Evolutionary conservation across 805 yeast species (phyloP).

Genomic region (Wickerhamomyces pijperi): DNA sequence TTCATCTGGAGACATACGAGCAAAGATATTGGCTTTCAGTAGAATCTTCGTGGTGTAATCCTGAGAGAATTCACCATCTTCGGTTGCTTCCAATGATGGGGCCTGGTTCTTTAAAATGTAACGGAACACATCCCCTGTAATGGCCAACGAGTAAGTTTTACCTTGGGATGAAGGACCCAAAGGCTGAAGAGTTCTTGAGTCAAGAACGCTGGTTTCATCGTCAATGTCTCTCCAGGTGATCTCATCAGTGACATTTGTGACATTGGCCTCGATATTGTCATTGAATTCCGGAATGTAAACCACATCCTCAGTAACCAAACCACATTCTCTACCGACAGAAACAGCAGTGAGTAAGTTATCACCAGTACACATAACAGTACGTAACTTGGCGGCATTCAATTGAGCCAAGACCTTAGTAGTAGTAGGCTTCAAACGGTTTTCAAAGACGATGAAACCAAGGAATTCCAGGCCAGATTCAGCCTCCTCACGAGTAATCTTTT

Average conservation of each 20-base stretch:
- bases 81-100: constrained; percentile 2
- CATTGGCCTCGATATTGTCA: constrained; percentile 14
- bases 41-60: constrained; percentile 45
- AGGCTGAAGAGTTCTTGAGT: constrained; percentile 52
- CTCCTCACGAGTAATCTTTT: constrained; percentile 43
- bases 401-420: constrained; percentile 51
- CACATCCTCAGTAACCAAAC: constrained; percentile 36
- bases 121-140: constrained; percentile 89
- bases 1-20: constrained; percentile 98
- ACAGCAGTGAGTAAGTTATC: constrained; percentile 92
- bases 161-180: constrained; percentile 9
- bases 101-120: constrained; percentile 38
- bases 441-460: constrained; percentile 85
- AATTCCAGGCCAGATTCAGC: constrained; percentile 64
- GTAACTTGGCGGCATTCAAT: constrained; percentile 55
- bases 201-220: constrained; percentile 43
- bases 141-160: constrained; percentile 56
- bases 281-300: constrained; percentile 57
- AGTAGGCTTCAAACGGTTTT: constrained; percentile 71
- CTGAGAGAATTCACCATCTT: constrained; percentile 18
- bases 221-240: constrained; percentile 58
- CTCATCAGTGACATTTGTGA: constrained; percentile 3
- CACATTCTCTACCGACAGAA: constrained; percentile 83
- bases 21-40: constrained; percentile 68
- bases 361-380: constrained; percentile 96